Base-by-base conservation (phyloP, 2,329 filamentous ascomycete species). In the Botrytis elliptica region DNA sequence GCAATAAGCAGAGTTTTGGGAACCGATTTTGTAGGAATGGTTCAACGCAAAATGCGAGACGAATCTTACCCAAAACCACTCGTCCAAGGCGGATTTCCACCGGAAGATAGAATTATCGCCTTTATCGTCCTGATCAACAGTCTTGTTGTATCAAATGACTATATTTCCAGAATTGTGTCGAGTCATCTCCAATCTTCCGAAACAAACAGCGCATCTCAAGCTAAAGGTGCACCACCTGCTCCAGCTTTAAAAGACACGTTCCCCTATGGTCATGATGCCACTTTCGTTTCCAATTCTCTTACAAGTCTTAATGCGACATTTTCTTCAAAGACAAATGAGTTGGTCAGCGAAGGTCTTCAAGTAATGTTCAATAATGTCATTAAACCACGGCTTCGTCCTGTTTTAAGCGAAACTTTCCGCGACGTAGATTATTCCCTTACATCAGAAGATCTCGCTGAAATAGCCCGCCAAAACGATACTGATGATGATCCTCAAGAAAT, bases 41-140 rank as follows among this genome's bases (percentile, higher is more conserved):
- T 97, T 57, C 95, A 98, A 82, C 91, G 95, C 74, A 97, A 97
- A 83, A 98, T 99, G 96, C 90, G 94, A 63, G 94, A 98, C 81
- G 96, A 99, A 82, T 92, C 91, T 75, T 98, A 98, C 80, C 96
- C 95, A 0, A 93, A 92, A 79, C 87, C 93, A 2, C 85, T 89
- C 0, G 88, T 95, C 1, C 91, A 94, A 81, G 94, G 94, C 57
- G 92, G 90, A 0, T 87, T 95, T 63, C 95, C 95, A 0, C 93
- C 95, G 0, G 96, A 99, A 82, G 91, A 94, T 78, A 93, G 92
- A 78, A 92, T 98, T 76, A 89, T 98, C 70, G 87, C 92, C 6
- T 99, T 99, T 82, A 90, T 98, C 25, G 91, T 98, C 36, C 88
- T 98, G 65, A 94, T 98, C 83, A 99, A 99, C 86, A 98, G 95